These are phyloP conservation scores for Oxyria digyna DNA, from an alignment of 148 eudicot genomes.

Conservation along the genomic window DNA sequence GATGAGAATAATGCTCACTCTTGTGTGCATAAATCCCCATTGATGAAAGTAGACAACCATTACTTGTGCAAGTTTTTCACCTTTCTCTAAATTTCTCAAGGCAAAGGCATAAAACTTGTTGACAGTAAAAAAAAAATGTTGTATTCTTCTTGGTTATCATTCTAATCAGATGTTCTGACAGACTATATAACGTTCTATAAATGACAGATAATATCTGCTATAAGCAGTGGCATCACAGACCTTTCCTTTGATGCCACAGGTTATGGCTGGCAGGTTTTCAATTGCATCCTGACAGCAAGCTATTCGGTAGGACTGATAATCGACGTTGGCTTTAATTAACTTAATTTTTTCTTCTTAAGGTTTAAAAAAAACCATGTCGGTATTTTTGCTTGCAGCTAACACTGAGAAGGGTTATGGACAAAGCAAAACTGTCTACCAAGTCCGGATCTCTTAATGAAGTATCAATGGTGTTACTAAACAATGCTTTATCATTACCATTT, in stretches of 20 bases:
- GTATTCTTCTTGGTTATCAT: background rate
- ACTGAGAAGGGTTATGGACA: constrained; percentile 72
- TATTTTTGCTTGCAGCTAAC: constrained; percentile 42
- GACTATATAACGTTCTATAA: background rate
- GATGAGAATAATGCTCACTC: background rate
- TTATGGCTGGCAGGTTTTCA: constrained; percentile 62
- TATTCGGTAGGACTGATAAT: constrained; percentile 34
- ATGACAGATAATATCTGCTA: constrained; percentile 67
- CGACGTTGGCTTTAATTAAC: background rate
- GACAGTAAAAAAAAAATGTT: background rate
- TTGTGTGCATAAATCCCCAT: background rate
- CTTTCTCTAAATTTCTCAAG: too few species aligned
- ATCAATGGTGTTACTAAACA: constrained; percentile 87
- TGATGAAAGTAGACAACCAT: background rate
- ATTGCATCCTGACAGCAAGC: constrained; percentile 69
- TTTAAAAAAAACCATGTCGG: background rate
- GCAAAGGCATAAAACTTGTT: too few species aligned
- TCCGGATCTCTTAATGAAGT: constrained; percentile 80
- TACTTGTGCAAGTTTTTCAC: too few species aligned
- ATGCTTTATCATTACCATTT: constrained; percentile 62
- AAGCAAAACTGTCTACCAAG: constrained; percentile 51
- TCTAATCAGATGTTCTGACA: too few species aligned
- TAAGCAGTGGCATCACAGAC: constrained; percentile 68
- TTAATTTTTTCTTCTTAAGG: background rate
- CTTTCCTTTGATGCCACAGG: constrained; percentile 56